Evolutionary conservation across 305 asterid genomes (phyloP).

Genomic region (Galium porrigens): DNA sequence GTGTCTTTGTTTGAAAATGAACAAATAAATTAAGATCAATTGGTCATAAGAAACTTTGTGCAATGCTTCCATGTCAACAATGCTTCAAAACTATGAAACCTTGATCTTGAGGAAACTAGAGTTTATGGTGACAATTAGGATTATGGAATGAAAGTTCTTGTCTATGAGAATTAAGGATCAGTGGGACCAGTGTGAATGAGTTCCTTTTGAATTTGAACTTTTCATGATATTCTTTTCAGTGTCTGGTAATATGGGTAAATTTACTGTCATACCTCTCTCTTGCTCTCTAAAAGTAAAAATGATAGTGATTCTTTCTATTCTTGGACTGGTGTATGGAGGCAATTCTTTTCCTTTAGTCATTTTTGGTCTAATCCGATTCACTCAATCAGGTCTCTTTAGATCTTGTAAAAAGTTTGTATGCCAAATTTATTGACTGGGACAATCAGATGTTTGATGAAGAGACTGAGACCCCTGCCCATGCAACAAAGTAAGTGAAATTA

Average conservation of each 20-base stretch:
- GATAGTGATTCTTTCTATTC: not conserved
- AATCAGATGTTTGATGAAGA: slow-evolving; percentile 79
- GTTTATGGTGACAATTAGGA: not conserved
- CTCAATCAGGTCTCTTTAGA: slow-evolving; percentile 74
- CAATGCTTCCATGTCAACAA: not conserved
- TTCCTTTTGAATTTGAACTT: not conserved
- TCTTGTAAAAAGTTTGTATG: slow-evolving; percentile 86
- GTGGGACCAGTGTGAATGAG: not conserved
- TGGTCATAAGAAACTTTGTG: not conserved
- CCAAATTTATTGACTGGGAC: slow-evolving; percentile 96
- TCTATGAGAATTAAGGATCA: not conserved
- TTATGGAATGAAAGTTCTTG: not conserved
- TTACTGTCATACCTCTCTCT: not conserved
- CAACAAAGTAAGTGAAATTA: slow-evolving; percentile 58
- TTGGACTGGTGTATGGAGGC: slow-evolving; percentile 1
- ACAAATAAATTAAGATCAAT: not conserved
- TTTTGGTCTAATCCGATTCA: slow-evolving; percentile 1
- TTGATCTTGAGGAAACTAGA: not conserved
- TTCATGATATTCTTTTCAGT: slow-evolving; percentile 1
- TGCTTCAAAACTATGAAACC: not conserved
- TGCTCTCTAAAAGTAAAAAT: not conserved
- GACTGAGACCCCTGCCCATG: slow-evolving; percentile 64
- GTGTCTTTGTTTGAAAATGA: not conserved
- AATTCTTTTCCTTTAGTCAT: not conserved
- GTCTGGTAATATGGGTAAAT: not conserved